phyloP scores from a whole-genome alignment of 768 basidiomycete genomes.

The Boletus rubescentipes region DNA sequence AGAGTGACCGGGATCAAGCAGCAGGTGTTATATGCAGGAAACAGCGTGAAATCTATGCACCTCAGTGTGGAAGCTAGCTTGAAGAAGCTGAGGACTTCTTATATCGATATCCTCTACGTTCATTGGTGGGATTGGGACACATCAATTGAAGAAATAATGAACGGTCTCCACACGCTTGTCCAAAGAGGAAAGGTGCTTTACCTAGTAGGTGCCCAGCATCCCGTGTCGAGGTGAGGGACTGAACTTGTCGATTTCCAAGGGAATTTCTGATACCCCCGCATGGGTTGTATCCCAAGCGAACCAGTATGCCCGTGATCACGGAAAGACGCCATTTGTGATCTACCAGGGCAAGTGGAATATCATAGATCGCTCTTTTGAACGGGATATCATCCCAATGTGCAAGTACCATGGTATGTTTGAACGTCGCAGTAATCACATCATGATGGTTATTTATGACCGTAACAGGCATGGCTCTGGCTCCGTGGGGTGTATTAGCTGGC shows the following conservation, averaged over 20 bases:
- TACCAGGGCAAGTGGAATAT: constrained; percentile 41
- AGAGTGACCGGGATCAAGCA: constrained; percentile 16
- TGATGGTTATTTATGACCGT: too few species aligned
- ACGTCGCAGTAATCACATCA: not conserved
- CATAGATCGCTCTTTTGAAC: constrained; percentile 40
- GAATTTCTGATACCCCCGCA: constrained; percentile 44
- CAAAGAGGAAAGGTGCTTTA: constrained; percentile 45
- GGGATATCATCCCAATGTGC: constrained; percentile 42
- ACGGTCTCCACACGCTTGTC: constrained; percentile 43
- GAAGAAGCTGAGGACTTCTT: too few species aligned
- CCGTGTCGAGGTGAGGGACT: too few species aligned
- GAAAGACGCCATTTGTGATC: constrained; percentile 44
- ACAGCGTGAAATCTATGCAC: constrained; percentile 35
- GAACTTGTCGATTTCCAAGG: too few species aligned
- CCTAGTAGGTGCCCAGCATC: too few species aligned
- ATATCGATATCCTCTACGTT: too few species aligned
- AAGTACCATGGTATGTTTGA: constrained; percentile 17
- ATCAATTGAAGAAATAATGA: constrained; percentile 46
- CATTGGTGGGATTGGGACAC: constrained; percentile 47
- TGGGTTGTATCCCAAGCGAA: constrained; percentile 52
- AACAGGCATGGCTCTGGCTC: constrained; percentile 31
- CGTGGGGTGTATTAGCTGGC: constrained; percentile 36
- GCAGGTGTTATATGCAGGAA: constrained; percentile 35
- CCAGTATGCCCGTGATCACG: constrained; percentile 49
- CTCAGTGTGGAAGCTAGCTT: too few species aligned